A percentile compares a stretch with the other conserved stretches of the same genome.
These are phyloP conservation scores for Picea abies DNA, from an alignment of 83 land plant species.

Conservation along the genomic window DNA sequence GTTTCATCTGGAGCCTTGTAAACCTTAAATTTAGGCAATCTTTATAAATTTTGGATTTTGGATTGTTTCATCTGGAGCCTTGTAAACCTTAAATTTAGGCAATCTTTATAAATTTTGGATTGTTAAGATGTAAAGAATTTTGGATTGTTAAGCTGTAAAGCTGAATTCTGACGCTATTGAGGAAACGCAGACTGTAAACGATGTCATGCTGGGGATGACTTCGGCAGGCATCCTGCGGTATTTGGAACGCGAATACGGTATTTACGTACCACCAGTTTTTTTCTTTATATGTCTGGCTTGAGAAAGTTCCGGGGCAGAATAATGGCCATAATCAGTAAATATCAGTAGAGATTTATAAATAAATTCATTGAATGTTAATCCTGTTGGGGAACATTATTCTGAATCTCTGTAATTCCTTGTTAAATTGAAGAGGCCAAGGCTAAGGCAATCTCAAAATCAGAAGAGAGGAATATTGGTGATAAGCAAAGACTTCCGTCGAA, in stretches of 20 bases:
- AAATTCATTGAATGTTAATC: neutral
- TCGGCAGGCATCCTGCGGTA: slow-evolving; percentile 43
- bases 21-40: neutral
- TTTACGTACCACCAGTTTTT: neutral
- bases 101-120: neutral
- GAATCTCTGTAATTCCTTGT: neutral
- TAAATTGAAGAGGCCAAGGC: neutral
- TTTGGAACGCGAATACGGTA: slow-evolving; percentile 32
- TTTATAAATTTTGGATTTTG: neutral
- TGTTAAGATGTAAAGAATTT: neutral
- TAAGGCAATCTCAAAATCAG: neutral
- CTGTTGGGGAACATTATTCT: neutral
- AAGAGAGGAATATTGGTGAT: neutral
- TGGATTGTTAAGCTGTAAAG: neutral
- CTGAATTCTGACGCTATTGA: no score
- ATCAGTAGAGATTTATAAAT: neutral
- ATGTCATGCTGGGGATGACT: slow-evolving; percentile 54
- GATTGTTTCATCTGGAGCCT: no score
- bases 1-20: no score
- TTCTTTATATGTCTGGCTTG: neutral
- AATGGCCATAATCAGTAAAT: neutral
- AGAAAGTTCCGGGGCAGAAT: neutral
- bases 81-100: no score
- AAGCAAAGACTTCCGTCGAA: slow-evolving; percentile 12
- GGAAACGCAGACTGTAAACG: slow-evolving; percentile 48